Evolutionary conservation across 192 early-diverging fungal species (phyloP), one percentile per base, ranked within the genome.

Genomic region (Coemansia sp.): DNA sequence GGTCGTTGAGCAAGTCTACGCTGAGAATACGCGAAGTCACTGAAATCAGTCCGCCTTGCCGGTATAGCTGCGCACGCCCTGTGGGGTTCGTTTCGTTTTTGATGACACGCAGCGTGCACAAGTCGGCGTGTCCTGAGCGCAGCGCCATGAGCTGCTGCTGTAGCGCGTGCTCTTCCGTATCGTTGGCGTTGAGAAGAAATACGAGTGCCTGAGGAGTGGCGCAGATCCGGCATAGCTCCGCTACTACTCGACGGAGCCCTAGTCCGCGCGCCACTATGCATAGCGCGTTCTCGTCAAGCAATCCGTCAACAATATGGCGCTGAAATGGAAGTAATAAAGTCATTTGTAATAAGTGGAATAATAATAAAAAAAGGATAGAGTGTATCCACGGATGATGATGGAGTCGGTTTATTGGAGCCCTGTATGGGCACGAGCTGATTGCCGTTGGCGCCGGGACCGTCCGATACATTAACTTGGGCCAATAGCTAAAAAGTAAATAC

Each of bases 21-120:
- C 95, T 89, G 2, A 99, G 66, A 37, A 99, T 96, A 17, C 90
- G 86, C 31, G 96, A 93, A 0, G 96, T 94, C 36, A 94, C 84
- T 2, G 92, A 87, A 45, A 99, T 76, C 1, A 97, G 84, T 9
- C 97, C 97, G 54, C 97, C 93, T 15, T 72, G 67, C 2, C 88
- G 78, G 74, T 98, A 98, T 37, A 95, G 65, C 2, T 88, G 57
- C n/a, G 76, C 40, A 36, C 66, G 64, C 24, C 60, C 35, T 24
- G 63, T 51, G 49, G 79, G 49, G 79, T 76, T 70, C 32, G 67
- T 60, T 73, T 73, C 73, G 63, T 54, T 70, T 29, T 69, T 70
- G n/a, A 67, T 51, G 2, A 65, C 20, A 15, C 53, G 60, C 36
- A 69, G 19, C 24, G 64, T 66, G 46, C 71, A 65, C n/a, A 40